phyloP scores from a whole-genome alignment of 2,329 filamentous ascomycete species.

The Incumbomyces lentus region DNA sequence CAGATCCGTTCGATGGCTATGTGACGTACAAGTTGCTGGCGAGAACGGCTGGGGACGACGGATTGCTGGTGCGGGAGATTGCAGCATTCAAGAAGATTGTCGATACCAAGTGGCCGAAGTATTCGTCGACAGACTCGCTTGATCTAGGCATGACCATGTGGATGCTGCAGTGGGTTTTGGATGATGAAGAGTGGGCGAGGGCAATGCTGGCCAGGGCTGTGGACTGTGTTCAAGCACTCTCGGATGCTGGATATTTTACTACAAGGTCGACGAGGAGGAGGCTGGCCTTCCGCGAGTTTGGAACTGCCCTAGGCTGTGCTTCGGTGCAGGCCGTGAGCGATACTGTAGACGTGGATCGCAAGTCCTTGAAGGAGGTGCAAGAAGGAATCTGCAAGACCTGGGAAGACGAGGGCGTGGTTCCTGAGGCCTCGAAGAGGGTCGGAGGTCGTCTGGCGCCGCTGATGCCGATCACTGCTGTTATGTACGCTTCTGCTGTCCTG shows the following conservation, averaged over 20 bases:
- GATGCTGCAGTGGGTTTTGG: slow-evolving; percentile 42
- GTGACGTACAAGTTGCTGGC: slow-evolving; percentile 40
- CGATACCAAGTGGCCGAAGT: slow-evolving; percentile 33
- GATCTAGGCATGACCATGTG: slow-evolving; percentile 52
- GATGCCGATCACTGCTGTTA: slow-evolving; percentile 45
- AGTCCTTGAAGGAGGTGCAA: not conserved
- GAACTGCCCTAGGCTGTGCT: slow-evolving; percentile 36
- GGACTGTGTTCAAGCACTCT: slow-evolving; percentile 24
- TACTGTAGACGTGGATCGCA: slow-evolving; percentile 15
- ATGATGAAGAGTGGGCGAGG: slow-evolving; percentile 40
- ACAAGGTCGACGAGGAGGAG: slow-evolving; percentile 27
- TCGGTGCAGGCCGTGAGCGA: slow-evolving; percentile 25
- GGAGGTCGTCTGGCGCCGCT: slow-evolving; percentile 35
- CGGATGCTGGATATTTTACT: slow-evolving; percentile 24
- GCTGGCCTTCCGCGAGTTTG: slow-evolving; percentile 47
- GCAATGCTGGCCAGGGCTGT: slow-evolving; percentile 23
- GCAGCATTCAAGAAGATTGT: slow-evolving; percentile 42
- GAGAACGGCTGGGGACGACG: slow-evolving; percentile 19
- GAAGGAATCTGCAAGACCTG: slow-evolving; percentile 8
- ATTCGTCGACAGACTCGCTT: slow-evolving; percentile 40
- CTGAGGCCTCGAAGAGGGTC: slow-evolving; percentile 22
- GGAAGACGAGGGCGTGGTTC: slow-evolving; percentile 13
- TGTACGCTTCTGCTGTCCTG: slow-evolving; percentile 47
- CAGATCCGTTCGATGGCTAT: slow-evolving; percentile 47
- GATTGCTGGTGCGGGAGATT: slow-evolving; percentile 39